These are phyloP conservation scores for Pseudoneurospora amorphoporcata DNA, from an alignment of 495 filamentous ascomycete genomes.

Conservation along the genomic window DNA sequence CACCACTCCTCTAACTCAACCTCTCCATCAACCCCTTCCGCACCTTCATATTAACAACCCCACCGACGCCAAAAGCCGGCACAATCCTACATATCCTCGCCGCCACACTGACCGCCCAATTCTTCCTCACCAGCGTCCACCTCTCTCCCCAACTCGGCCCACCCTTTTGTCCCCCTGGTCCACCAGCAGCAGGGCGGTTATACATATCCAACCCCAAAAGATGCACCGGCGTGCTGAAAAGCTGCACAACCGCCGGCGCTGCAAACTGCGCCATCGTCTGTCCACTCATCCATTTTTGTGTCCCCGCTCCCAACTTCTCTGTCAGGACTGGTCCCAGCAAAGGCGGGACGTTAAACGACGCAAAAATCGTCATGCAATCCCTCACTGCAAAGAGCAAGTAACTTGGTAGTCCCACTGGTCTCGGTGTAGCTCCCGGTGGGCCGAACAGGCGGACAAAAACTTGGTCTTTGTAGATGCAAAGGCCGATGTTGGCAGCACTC, in stretches of 20 bases:
- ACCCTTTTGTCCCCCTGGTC: slow-evolving; percentile 14
- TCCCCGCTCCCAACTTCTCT: slow-evolving; percentile 40
- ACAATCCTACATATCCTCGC: slow-evolving; percentile 87
- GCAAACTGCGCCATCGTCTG: slow-evolving; percentile 66
- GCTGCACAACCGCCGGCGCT: slow-evolving; percentile 71
- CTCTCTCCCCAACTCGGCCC: slow-evolving; percentile 43
- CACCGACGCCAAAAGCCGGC: slow-evolving; percentile 87
- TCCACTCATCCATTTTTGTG: slow-evolving; percentile 28
- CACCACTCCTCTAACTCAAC: slow-evolving; percentile 16
- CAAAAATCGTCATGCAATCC: slow-evolving; percentile 88
- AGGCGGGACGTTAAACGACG: slow-evolving; percentile 82
- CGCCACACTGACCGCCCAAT: slow-evolving; percentile 66
- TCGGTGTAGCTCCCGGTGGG: slow-evolving; percentile 33
- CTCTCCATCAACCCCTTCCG: slow-evolving; percentile 43
- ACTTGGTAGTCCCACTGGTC: slow-evolving; percentile 49
- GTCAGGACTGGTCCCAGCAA: slow-evolving; percentile 59
- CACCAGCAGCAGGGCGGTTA: slow-evolving; percentile 45
- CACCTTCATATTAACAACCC: slow-evolving; percentile 74
- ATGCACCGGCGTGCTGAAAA: slow-evolving; percentile 78
- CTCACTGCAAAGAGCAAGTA: slow-evolving; percentile 74
- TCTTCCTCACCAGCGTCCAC: slow-evolving; percentile 52
- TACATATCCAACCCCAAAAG: slow-evolving; percentile 83
- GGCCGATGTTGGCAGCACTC: slow-evolving; percentile 70
- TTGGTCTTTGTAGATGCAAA: slow-evolving; percentile 90
- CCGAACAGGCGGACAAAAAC: slow-evolving; percentile 80